Conservation (phyloP, 2,329 filamentous ascomycete species). For the Trichophyton equinum region DNA sequence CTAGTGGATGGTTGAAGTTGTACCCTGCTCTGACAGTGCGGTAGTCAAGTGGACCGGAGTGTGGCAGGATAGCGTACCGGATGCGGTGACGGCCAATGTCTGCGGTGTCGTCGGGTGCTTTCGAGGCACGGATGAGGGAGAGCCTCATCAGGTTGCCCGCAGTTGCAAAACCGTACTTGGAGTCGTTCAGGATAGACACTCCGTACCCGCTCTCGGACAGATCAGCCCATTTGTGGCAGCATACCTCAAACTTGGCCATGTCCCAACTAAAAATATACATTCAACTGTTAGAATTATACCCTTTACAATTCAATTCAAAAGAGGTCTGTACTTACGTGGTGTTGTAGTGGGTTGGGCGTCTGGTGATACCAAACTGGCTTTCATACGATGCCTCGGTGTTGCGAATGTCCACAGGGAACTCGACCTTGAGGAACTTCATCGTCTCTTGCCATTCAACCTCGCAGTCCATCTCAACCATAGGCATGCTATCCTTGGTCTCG, state of each 20-base stretch:
- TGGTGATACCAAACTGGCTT: constrained; percentile 81
- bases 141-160: constrained; percentile 80
- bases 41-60: constrained; percentile 57
- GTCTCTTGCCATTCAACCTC: constrained; percentile 96
- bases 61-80: constrained; percentile 81
- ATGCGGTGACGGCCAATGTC: constrained; percentile 87
- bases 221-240: constrained; percentile 89
- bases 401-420: constrained; percentile 84
- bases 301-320: background rate
- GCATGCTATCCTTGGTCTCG: constrained; percentile 50
- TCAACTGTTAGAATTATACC: constrained; percentile 15
- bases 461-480: constrained; percentile 63
- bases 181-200: constrained; percentile 86
- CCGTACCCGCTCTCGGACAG: constrained; percentile 78
- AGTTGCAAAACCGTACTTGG: constrained; percentile 91
- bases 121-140: constrained; percentile 72
- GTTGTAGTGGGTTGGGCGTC: constrained; percentile 92
- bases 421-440: constrained; percentile 97
- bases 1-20: constrained; percentile 78
- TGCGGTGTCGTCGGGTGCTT: constrained; percentile 83
- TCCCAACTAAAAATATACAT: constrained; percentile 51
- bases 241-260: constrained; percentile 96
- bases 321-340: constrained; percentile 47
- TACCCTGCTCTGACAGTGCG: constrained; percentile 70
- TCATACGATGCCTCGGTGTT: constrained; percentile 93